Percentiles rank a stretch among this genome's conserved stretches.
These are phyloP conservation scores for Fraxinus excelsior DNA, from an alignment of 257 asterid genomes.

Conservation along the genomic window DNA sequence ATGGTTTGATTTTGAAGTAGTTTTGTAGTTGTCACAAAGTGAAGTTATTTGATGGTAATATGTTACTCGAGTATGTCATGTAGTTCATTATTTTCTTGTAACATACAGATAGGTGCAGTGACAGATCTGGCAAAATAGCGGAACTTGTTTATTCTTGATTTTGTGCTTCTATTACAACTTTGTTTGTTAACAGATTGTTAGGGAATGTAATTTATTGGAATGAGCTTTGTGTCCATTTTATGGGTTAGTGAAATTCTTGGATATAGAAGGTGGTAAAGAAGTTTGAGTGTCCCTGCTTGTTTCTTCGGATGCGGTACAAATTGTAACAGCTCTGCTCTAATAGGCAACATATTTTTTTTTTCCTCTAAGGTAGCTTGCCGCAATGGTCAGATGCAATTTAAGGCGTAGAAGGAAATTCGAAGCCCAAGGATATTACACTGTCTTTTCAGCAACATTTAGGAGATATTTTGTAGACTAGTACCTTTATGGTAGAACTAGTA, in stretches of 20 bases:
- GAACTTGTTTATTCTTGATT: neutral
- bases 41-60: slow-evolving; percentile 7
- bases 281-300: neutral
- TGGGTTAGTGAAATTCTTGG: neutral
- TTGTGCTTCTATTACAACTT: slow-evolving; percentile 4
- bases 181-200: slow-evolving; percentile 7
- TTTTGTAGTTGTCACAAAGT: neutral
- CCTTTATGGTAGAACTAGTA: neutral
- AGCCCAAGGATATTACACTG: neutral
- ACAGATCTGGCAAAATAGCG: slow-evolving; percentile 6
- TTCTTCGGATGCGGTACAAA: neutral
- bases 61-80: slow-evolving; percentile 2
- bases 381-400: neutral
- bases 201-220: slow-evolving; percentile 4
- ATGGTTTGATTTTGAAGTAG: slow-evolving; percentile 26
- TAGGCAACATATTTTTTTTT: neutral
- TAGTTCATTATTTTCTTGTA: slow-evolving; percentile 4
- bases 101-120: slow-evolving; percentile 4
- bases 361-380: neutral
- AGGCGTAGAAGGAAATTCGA: neutral
- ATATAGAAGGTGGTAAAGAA: neutral
- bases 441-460: slow-evolving; percentile 1
- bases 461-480: neutral
- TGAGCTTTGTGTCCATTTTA: slow-evolving; percentile 5
- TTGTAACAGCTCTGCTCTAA: neutral